Percentiles rank a stretch among this genome's conserved stretches.
phyloP scores from a whole-genome alignment of 2,329 filamentous ascomycete genomes.

The Fusarium napiforme region DNA sequence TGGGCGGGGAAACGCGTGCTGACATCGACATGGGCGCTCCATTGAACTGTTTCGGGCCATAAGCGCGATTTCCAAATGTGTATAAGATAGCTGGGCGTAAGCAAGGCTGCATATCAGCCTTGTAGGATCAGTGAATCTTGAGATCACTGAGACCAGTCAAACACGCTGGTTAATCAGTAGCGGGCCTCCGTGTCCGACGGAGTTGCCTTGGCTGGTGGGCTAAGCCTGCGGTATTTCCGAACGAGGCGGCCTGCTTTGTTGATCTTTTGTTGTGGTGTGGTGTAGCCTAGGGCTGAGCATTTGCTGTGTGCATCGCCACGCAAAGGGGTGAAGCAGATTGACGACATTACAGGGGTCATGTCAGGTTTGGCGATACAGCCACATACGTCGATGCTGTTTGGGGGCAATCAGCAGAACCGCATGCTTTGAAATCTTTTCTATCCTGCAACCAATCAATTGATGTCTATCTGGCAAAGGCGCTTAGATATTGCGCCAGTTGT shows the following conservation, averaged over 20 bases:
- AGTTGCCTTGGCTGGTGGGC: not conserved
- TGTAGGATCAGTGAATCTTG: not conserved
- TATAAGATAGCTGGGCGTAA: slow-evolving; percentile 10
- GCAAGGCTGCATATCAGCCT: slow-evolving; percentile 19
- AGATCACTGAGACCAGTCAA: not conserved
- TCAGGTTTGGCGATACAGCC: not conserved
- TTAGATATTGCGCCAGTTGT: not conserved
- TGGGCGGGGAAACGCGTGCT: slow-evolving; percentile 5
- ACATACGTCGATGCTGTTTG: slow-evolving; percentile 1
- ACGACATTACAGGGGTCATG: not conserved
- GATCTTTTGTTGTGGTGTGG: not conserved
- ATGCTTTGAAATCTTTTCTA: not conserved
- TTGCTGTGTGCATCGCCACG: not conserved
- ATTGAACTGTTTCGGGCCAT: slow-evolving; percentile 1
- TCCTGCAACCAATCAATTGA: not conserved
- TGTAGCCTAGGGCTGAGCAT: not conserved
- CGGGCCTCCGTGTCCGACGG: not conserved
- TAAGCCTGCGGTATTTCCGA: not conserved
- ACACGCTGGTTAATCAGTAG: not conserved
- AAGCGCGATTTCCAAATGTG: slow-evolving; percentile 9
- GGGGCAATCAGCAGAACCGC: not conserved
- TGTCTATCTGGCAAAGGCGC: not conserved
- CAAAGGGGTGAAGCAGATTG: not conserved
- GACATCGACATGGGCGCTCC: not conserved
- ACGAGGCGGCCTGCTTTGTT: not conserved